Base-by-base conservation (phyloP, 2,329 filamentous ascomycete genomes). In the Verticillium isaacii region DNA sequence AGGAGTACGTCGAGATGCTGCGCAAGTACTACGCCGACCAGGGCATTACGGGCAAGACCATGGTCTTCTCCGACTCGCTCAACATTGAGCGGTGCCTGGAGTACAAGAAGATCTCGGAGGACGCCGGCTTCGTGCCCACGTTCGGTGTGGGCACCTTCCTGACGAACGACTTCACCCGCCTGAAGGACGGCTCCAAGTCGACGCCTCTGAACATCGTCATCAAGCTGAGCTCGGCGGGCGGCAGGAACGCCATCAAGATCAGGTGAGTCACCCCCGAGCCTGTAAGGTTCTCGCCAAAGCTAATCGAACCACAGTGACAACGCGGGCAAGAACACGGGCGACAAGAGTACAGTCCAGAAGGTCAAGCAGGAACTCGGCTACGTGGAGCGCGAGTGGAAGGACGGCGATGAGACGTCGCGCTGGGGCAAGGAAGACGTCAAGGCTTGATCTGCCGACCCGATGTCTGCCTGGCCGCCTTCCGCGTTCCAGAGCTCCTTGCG, bases 91-190 rank as follows among this genome's bases (percentile, higher is more conserved):
- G 89, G 60, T 97, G 94, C 72, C 81, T 98, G 58, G 87, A 96
- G 74, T 99, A 98, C 79, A 96, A 96, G 80, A 79, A 85, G 62
- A 84, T 92, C 32, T 89, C 93, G 0, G 92, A 97, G 67, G 84
- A 87, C 45, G 85, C 88, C 15, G 91, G 91, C 1, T 93, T 99
- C 75, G 85, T 88, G 63, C 90, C 94, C 14, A 91, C 90, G 0
- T 99, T 99, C 77, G 95, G 95, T 64, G 91, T 99, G 1, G 95
- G 95, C 5, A 99, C 95, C 0, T 98, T 92, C 76, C 83, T 99
- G 69, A 99, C 95, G 4, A 97, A 99, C 71, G 95, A 99, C 75
- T 99, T 95, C 73, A 79, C 78, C n/a, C 86, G 90, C 66, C 78
- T 84, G 64, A 86, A 82, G 39, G 90, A 88, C 1, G 88, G 89